These are phyloP conservation scores for Mikania micrantha DNA, from an alignment of 129 eudicot species.

Conservation along the genomic window DNA sequence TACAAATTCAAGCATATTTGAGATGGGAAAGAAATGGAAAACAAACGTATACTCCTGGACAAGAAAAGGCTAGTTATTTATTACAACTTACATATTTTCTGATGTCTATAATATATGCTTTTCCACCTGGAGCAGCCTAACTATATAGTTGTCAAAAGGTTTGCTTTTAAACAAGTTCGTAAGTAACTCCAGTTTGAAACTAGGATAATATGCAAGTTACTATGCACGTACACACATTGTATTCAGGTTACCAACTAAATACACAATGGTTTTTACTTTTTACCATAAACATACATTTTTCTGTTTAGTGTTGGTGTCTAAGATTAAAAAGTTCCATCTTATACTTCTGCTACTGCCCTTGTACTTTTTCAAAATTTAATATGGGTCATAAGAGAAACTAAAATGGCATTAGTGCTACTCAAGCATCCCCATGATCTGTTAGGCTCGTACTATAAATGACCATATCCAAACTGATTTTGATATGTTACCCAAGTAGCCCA, in stretches of 20 bases:
- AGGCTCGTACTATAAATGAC: background rate
- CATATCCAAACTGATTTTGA: background rate
- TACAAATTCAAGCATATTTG: conserved; percentile 87
- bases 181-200: conserved; percentile 3
- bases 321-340: background rate
- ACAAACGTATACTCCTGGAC: conserved; percentile 81
- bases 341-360: background rate
- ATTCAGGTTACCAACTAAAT: background rate
- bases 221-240: background rate
- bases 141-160: background rate
- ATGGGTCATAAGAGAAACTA: background rate
- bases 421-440: background rate
- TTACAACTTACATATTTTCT: background rate
- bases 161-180: conserved; percentile 1
- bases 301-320: background rate
- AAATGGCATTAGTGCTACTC: background rate
- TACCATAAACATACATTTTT: background rate
- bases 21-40: conserved; percentile 98
- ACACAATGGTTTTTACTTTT: background rate
- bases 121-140: conserved; percentile 4
- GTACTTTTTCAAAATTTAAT: background rate
- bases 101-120: background rate
- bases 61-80: conserved; percentile 64
- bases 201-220: conserved; percentile 3
- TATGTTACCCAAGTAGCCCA: background rate